Percentiles rank a stretch among this genome's conserved stretches.
Evolutionary conservation across 768 basidiomycete genomes (phyloP).

Genomic region (Panaeolus cyanescens): DNA sequence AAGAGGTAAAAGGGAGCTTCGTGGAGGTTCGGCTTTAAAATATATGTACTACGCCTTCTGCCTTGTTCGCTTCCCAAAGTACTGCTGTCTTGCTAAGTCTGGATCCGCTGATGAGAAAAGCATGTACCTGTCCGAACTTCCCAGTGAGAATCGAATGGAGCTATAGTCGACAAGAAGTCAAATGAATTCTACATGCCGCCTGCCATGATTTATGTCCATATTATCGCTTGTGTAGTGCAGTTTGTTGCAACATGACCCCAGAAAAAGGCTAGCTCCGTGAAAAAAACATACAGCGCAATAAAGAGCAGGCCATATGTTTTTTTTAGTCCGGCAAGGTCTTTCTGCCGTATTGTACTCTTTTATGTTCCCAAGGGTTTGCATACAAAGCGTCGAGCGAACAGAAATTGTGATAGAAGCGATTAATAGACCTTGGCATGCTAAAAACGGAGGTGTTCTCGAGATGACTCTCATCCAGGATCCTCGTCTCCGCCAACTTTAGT

Average conservation of each 20-base stretch:
- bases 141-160: not conserved
- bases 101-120: conserved; percentile 2
- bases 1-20: not conserved
- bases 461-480: too few relatives aligned
- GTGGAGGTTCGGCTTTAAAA: not conserved
- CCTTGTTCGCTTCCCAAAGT: not conserved
- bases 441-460: not conserved
- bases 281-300: not conserved
- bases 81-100: too few relatives aligned
- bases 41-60: not conserved
- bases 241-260: not conserved
- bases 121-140: not conserved
- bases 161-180: not conserved
- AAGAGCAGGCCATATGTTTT: not conserved
- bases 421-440: not conserved
- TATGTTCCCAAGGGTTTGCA: not conserved
- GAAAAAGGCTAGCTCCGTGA: not conserved
- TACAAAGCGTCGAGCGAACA: not conserved
- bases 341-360: not conserved
- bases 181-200: not conserved
- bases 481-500: not conserved
- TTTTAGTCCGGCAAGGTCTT: not conserved
- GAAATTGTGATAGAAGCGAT: not conserved
- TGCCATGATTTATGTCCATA: not conserved
- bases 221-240: not conserved